A percentile compares a stretch with the other conserved stretches of the same genome.
phyloP scores from a whole-genome alignment of 306 rosid species.

The Vigna unguiculata region DNA sequence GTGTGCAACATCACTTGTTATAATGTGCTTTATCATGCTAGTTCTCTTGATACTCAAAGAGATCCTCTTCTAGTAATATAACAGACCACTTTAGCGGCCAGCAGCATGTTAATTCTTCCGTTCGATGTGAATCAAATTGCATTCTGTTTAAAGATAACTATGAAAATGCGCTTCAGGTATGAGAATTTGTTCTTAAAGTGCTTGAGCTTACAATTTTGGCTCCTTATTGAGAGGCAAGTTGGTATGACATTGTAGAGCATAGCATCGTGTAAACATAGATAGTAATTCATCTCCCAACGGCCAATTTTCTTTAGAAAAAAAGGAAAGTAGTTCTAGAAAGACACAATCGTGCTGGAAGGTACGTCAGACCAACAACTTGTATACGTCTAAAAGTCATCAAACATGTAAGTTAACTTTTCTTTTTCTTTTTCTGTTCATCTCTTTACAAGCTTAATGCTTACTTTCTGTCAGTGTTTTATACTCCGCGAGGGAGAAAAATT shows the following conservation, averaged over 20 bases:
- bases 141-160: conserved; percentile 25
- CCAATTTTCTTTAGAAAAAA: too few relatives aligned
- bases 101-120: conserved; percentile 32
- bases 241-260: conserved; percentile 24
- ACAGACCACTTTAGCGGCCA: neutral
- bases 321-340: neutral
- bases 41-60: conserved; percentile 73
- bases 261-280: conserved; percentile 7
- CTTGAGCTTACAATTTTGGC: neutral
- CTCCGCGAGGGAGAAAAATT: neutral
- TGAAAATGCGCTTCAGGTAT: conserved; percentile 33
- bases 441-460: too few relatives aligned
- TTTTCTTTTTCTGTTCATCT: neutral
- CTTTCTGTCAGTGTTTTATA: too few relatives aligned
- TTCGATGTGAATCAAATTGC: conserved; percentile 25
- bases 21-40: conserved; percentile 81
- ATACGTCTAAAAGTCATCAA: neutral
- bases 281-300: neutral
- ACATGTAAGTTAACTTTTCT: neutral
- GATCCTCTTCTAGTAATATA: conserved; percentile 54
- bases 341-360: neutral
- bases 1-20: conserved; percentile 78
- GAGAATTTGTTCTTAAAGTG: conserved; percentile 21
- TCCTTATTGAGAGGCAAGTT: conserved; percentile 17
- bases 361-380: neutral